Percentiles rank a stretch among this genome's conserved stretches.
Evolutionary conservation across 2,329 filamentous ascomycete species (phyloP).

Genomic region (Aspergillus niger): DNA sequence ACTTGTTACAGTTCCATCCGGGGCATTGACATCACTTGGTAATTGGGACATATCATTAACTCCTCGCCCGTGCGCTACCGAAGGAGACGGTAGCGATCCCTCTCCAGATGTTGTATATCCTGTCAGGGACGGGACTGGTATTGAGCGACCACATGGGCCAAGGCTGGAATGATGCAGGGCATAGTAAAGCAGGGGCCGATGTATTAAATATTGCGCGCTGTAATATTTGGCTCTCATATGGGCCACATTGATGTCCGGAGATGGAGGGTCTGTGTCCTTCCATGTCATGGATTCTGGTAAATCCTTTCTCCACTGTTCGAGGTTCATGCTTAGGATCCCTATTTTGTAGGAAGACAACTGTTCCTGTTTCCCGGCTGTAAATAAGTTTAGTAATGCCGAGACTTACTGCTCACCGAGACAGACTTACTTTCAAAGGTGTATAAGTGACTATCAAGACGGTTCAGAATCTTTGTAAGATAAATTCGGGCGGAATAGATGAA

Average conservation of each 20-base stretch:
- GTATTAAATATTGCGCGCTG: conserved; percentile 85
- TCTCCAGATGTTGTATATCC: conserved; percentile 26
- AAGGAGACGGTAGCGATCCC: conserved; percentile 40
- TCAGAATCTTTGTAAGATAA: conserved; percentile 59
- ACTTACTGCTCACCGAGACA: not conserved
- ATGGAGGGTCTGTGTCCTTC: conserved; percentile 68
- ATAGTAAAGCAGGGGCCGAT: conserved; percentile 72
- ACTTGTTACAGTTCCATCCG: conserved; percentile 20
- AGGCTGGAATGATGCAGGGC: conserved; percentile 55
- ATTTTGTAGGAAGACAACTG: conserved; percentile 42
- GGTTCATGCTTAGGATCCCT: conserved; percentile 47
- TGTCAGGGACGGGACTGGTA: conserved; percentile 33
- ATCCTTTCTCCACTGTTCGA: conserved; percentile 56
- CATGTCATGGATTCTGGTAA: conserved; percentile 60
- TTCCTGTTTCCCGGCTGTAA: conserved; percentile 31
- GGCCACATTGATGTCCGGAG: conserved; percentile 75
- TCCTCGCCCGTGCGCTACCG: conserved; percentile 32
- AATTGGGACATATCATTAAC: conserved; percentile 34
- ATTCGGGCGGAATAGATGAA: conserved; percentile 64
- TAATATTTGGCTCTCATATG: conserved; percentile 92
- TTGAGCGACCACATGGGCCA: conserved; percentile 38
- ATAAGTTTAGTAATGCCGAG: not conserved
- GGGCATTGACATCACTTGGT: conserved; percentile 37
- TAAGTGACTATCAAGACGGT: conserved; percentile 57
- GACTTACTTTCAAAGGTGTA: conserved; percentile 48